Base-by-base conservation (phyloP, 2,329 filamentous ascomycete species). In the Pleomassaria siparia region DNA sequence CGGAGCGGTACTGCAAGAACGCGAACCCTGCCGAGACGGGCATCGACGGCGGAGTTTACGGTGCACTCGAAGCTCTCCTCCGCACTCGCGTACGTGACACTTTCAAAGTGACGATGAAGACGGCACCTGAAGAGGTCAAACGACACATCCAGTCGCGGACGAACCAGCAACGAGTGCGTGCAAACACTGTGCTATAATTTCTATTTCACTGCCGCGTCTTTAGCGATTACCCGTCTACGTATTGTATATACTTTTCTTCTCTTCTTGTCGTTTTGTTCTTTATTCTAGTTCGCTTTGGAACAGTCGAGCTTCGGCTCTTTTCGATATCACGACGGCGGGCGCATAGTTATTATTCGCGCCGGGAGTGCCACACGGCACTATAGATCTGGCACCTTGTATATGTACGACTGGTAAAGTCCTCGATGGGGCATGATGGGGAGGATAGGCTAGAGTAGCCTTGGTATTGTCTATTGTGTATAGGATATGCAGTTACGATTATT, bases 61-160 rank as follows among this genome's bases (percentile, higher is more conserved):
- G 50, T 11, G 58, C 62, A 1, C 45, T 70, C 20, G 65, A 70
- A 47, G 49, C 59, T 2, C 50, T 68, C 11, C 60, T 70, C 18
- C 62, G 67, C 37, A 69, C 63, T 1, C 57, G 64, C 20, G 65
- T 70, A 2, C 61, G 66, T 37, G 67, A 70, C 41, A 70, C 67
- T 2, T 69, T 70, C 53, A 67, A 64, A 43, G 54, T 64, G n/a
- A 69, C 63, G 11, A 69, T 70, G 64, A 58, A 64, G 46, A 60
- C 55, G 11, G 67, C 67, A 9, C 64, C 67, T 9, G 60, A 67
- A 20, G 64, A 66, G 37, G 53, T 69, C 49, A 70, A 66, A 57
- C 58, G 65, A 30, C 62, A 67, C 35, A 48, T 70, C 18, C 63
- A 64, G 10, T 62, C 55, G n/a, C 56, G 59, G 13, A 58, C 60